Evolutionary conservation across 345 rosid genomes (phyloP), one percentile per base, ranked within the genome.

Genomic region (Aquilaria yunnanensis): DNA sequence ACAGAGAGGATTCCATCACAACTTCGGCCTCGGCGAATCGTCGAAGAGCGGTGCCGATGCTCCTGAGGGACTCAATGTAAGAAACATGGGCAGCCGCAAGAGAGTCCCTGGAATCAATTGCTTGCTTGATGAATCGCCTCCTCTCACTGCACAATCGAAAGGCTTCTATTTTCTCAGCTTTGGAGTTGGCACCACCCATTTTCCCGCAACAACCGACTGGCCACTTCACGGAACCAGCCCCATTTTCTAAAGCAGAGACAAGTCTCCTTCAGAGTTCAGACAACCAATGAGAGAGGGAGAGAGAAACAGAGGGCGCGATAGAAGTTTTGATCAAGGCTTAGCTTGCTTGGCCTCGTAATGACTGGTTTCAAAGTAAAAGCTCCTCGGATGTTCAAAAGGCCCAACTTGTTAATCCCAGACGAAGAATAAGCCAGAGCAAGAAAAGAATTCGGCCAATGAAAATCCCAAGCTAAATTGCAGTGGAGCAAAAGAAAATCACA

Each of bases 21-120:
- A 23, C 23, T 23, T 90, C 98, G 1, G 86, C 83, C 66, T 90
- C 97, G 0, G 96, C 88, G 64, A 78, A 93, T 47, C 85, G 79
- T 62, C 98, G 82, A 56, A 90, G 83, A 68, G 87, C 88, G 57
- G 77, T 69, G 52, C 96, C 98, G 30, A 93, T 61, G 80, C 76
- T 88, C 50, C 78, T 81, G 14, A 93, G 85, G 51, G 98, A 93
- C 63, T 80, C 75, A 63, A 73, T 59, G 82, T 93, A 88, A 13
- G 97, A 88, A n/a, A 88, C 82, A 79, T 90, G 98, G 54, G 97
- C 90, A 41, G 97, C 96, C 6, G 97, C 92, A 47, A 93, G 79
- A 57, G 82, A 83, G 73, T 78, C 87, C 79, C 97, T 85, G 0
- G 96, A 86, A 47, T 86, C 86, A 32, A 93, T 84, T 9, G 23